A percentile compares a stretch with the other conserved stretches of the same genome.
Conservation (phyloP, 129 eudicot species). For the Lactuca sativa region DNA sequence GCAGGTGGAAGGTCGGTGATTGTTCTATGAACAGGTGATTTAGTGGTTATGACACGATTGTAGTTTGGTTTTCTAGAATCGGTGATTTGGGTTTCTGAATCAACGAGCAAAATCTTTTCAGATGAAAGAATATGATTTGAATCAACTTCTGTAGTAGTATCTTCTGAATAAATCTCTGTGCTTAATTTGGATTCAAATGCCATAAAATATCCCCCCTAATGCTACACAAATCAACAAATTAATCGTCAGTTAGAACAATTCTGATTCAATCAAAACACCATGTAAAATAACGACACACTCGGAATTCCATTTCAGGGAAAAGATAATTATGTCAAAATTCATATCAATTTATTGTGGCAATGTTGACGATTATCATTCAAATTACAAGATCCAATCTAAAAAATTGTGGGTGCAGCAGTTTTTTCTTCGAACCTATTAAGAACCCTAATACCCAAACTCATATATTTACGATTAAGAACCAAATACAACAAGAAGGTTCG, state of each 20-base stretch:
- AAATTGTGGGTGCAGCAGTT: background rate
- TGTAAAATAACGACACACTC: background rate
- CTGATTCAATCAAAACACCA: background rate
- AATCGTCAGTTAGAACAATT: background rate
- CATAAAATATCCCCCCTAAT: conserved; percentile 55
- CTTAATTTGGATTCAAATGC: conserved; percentile 80
- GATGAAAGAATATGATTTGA: conserved; percentile 22
- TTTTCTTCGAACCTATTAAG: conserved; percentile 12
- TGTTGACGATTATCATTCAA: background rate
- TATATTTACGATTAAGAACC: conserved; percentile 12
- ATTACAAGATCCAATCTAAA: background rate
- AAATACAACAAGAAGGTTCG: conserved; percentile 2
- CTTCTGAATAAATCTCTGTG: conserved; percentile 34
- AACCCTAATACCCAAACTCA: conserved; percentile 24
- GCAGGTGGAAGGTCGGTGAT: conserved; percentile 84
- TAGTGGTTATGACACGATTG: conserved; percentile 20
- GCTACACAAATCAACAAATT: conserved; percentile 20
- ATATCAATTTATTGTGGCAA: background rate
- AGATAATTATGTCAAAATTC: background rate
- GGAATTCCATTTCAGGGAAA: background rate
- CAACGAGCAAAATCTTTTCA: conserved; percentile 30
- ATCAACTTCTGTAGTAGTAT: conserved; percentile 29
- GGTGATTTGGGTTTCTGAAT: conserved; percentile 18
- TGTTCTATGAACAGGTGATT: conserved; percentile 27
- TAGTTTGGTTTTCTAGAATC: conserved; percentile 30